phyloP scores from a whole-genome alignment of 1,284 basidiomycete species.

The Leccinum pachyderme region DNA sequence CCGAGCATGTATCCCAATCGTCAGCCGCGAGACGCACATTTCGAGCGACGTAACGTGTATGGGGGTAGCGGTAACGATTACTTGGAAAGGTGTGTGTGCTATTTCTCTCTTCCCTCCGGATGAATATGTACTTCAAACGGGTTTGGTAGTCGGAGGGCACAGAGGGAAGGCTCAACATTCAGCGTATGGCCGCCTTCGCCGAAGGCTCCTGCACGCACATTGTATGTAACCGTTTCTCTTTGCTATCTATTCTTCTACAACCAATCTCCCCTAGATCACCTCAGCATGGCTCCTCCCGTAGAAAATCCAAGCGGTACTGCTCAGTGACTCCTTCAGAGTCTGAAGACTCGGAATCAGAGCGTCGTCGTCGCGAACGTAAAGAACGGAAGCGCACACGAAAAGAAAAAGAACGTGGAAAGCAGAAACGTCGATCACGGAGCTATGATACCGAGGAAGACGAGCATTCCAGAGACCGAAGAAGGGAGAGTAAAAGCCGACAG shows the following conservation, averaged over 20 bases:
- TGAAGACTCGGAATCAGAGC: slow-evolving; percentile 63
- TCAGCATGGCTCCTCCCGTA: slow-evolving; percentile 48
- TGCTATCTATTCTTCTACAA: slow-evolving; percentile 1
- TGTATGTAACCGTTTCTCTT: slow-evolving; percentile 45
- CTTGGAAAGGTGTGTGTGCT: slow-evolving; percentile 37
- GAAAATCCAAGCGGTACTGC: slow-evolving; percentile 59
- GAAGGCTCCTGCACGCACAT: slow-evolving; percentile 54
- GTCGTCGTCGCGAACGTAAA: slow-evolving; percentile 54
- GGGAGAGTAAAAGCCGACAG: slow-evolving; percentile 30
- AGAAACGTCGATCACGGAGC: slow-evolving; percentile 36
- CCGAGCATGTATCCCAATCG: slow-evolving; percentile 43
- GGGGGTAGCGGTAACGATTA: slow-evolving; percentile 35
- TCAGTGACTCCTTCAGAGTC: slow-evolving; percentile 51
- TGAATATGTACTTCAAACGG: background rate
- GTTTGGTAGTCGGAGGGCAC: slow-evolving; percentile 63
- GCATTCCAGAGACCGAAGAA: slow-evolving; percentile 31
- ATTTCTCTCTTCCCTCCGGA: background rate
- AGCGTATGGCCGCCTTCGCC: slow-evolving; percentile 88
- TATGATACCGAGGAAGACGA: slow-evolving; percentile 41
- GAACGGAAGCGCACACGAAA: slow-evolving; percentile 57
- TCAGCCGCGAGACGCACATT: slow-evolving; percentile 12
- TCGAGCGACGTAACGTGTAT: slow-evolving; percentile 26
- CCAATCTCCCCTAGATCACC: slow-evolving; percentile 43
- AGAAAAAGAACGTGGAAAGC: slow-evolving; percentile 42
- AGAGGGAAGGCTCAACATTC: slow-evolving; percentile 63